These are phyloP conservation scores for Paracamarosporium sp. DNA, from an alignment of 2,329 filamentous ascomycete genomes.

Conservation along the genomic window DNA sequence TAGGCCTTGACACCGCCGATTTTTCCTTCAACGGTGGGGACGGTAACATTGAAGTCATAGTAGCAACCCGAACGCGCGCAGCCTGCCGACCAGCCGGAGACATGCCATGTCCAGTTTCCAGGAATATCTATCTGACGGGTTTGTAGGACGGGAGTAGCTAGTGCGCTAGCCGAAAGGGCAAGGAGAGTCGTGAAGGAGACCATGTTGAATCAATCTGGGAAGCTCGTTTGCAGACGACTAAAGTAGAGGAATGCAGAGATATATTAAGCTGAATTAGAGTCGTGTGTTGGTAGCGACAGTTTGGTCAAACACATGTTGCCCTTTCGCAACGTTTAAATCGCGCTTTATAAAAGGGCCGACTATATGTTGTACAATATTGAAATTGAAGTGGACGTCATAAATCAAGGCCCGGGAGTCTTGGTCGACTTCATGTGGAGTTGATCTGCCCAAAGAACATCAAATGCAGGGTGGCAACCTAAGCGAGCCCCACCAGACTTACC, in stretches of 20 bases:
- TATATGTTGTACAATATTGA: background rate
- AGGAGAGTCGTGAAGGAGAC: constrained; percentile 18
- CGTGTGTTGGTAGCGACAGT: background rate
- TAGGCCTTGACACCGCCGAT: constrained; percentile 20
- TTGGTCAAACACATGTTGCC: background rate
- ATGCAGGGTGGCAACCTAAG: background rate
- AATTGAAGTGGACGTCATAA: background rate
- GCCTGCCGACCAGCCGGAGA: constrained; percentile 23
- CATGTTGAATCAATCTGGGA: constrained; percentile 10
- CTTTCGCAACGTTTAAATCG: background rate
- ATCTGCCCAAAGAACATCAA: background rate
- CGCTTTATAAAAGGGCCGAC: background rate
- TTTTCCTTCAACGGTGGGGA: constrained; percentile 16
- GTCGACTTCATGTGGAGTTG: constrained; percentile 1
- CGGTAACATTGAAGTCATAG: constrained; percentile 31
- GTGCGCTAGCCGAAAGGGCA: constrained; percentile 12
- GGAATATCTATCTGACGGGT: constrained; percentile 18
- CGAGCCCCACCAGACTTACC: constrained; percentile 1
- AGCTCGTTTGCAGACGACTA: background rate
- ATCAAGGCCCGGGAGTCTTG: background rate
- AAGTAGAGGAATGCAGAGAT: background rate
- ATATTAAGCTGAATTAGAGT: background rate
- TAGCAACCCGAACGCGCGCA: constrained; percentile 25
- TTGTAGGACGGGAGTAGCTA: constrained; percentile 12
- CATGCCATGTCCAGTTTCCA: constrained; percentile 25